Base-by-base conservation (phyloP, 768 basidiomycete species). In the Galerina marginata region DNA sequence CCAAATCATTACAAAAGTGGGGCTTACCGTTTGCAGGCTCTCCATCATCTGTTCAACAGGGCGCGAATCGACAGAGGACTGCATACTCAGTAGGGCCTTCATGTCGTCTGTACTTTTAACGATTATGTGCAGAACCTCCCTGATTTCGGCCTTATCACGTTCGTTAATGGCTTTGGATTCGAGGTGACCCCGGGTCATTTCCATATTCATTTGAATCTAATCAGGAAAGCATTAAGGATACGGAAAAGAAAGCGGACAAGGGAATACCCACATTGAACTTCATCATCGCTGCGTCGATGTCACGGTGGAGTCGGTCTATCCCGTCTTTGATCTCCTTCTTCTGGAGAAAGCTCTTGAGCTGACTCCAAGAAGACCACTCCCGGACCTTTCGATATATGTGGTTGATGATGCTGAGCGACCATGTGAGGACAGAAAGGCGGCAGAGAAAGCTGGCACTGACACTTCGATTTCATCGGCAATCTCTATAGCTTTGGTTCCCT, bases 41-140 rank as follows among this genome's bases (percentile, higher is more conserved):
- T 74, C 70, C 80, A 83, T 82, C 44, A 81, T 70, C 37, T 74
- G 71, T 53, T 77, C 74, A 9, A 80, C 69, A 36, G 75, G 70
- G 37, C 68, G 69, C 37, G 74, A 64, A 50, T 74, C 64, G 33
- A 65, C 63, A 47, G 71, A 67, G 11, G 76, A 72, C 42, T 71
- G 60, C 59, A 72, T 72, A 57, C 63, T 69, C 25, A 77, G 58
- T 33, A 82, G 58, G 0, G 65, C 55, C 47, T 65, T 73, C 65
- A 81, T 72, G 51, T 79, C 78, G n/a, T 75, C 68, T 3, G 59
- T 65, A 60, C 66, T 72, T 45, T 66, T 63, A 15, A 79, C 66
- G 37, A 81, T 74, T 2, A 60, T 65, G 48, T 76, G 72, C n/a
- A 77, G 67, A 14, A 75, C 58, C 15, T 75, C 72, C 36, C 74